Evolutionary conservation across 1,139 yeast genomes (phyloP), one percentile per base, ranked within the genome.

Genomic region (Taphrina populina): DNA sequence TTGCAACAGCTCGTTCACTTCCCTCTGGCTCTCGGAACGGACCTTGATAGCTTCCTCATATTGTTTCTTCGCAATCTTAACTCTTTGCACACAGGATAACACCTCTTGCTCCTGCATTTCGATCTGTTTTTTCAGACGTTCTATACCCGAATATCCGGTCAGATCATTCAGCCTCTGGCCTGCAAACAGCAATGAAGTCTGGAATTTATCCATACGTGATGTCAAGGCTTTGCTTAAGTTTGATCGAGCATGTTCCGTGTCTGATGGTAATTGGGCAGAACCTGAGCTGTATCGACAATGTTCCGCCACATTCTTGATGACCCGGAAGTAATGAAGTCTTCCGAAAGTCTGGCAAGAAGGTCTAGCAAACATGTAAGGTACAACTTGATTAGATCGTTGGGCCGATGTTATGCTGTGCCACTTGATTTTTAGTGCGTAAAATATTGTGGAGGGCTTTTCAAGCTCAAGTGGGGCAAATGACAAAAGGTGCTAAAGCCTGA

Each of bases 121-220:
- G 24, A 88, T 88, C 0, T 79, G 70, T 34, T 73, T 68, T 69
- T 88, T 84, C 63, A 92, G 71, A 59, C 76, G 73, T 64, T 87
- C 95, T 58, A 94, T 87, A 10, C 84, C 76, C 0, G 92, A 78
- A 68, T 94, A 94, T 0, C 98, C 99, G 0, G 98, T 92, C 8
- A 88, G 83, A 65, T 90, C 96, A 66, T 94, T 94, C 41, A 92
- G 72, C 0, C 90, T 79, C 58, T 80, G 75, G 0, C 94, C 83
- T 0, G 92, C 90, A 0, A 82, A 77, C 60, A 83, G 77, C 1
- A 84, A 72, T 0, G 88, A 77, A 23, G 78, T 80, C 63, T 82
- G 88, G 30, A 85, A 67, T 6, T 83, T 79, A 61, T 82, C 86
- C 60, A 84, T 72, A 64, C 47, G 47, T 8, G 47, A 23, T 4